phyloP scores from a whole-genome alignment of 345 rosid species.

The Brassica nigra region DNA sequence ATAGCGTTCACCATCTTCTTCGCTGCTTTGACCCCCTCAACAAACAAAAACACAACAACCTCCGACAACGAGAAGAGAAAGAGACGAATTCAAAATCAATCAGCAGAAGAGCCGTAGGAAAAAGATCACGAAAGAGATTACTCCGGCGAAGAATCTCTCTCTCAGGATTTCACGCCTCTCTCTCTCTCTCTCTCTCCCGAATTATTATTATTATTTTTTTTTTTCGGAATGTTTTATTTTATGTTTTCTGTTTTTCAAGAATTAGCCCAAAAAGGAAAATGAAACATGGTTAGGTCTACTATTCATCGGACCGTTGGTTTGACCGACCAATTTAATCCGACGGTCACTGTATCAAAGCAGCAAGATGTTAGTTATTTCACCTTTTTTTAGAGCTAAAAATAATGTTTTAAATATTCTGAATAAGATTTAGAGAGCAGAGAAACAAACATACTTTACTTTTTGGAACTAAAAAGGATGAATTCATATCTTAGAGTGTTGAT shows the following conservation, averaged over 20 bases:
- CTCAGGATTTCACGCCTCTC: conserved; percentile 37
- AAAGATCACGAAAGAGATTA: conserved; percentile 41
- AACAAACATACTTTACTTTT: not conserved
- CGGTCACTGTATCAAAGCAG: conserved; percentile 29
- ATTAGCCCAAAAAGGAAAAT: not conserved
- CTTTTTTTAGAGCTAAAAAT: not conserved
- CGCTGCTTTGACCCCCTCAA: conserved; percentile 14
- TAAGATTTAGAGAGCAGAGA: not conserved
- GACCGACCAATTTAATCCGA: conserved; percentile 39
- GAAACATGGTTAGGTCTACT: conserved; percentile 7
- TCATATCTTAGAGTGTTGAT: not conserved
- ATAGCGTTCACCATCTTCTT: conserved; percentile 88
- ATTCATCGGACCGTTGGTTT: conserved; percentile 34
- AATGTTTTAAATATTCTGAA: not conserved
- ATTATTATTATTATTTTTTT: conserved; percentile 3
- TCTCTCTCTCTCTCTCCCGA: conserved; percentile 26
- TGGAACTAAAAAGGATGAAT: not conserved
- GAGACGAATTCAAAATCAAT: not conserved
- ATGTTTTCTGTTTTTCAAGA: not conserved
- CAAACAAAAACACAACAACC: not conserved
- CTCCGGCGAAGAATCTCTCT: conserved; percentile 47
- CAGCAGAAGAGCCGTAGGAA: conserved; percentile 10
- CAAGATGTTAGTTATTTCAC: conserved; percentile 9
- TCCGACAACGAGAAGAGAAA: not conserved
- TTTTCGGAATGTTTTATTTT: conserved; percentile 10